Conservation (phyloP, 768 basidiomycete species). For the Boletus vermiculosoides region DNA sequence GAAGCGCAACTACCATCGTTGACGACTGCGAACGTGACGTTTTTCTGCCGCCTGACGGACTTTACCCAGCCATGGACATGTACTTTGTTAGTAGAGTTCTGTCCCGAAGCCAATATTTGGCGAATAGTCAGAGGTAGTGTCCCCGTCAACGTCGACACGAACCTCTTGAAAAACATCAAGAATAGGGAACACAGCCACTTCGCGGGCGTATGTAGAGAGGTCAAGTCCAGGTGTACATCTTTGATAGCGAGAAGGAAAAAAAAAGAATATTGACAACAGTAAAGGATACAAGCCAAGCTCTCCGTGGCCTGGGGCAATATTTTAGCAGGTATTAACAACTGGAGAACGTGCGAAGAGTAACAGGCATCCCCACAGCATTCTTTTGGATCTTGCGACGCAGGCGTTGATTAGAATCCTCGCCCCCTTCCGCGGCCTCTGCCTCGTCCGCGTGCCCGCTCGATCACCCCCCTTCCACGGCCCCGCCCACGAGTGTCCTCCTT, state of each 20-base stretch:
- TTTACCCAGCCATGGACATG: slow-evolving; percentile 81
- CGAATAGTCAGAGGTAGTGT: slow-evolving; percentile 34
- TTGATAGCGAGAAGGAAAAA: slow-evolving; percentile 1
- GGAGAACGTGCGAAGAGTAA: slow-evolving; percentile 7
- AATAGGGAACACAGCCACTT: slow-evolving; percentile 27
- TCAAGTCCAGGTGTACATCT: neutral
- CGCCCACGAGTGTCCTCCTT: slow-evolving; percentile 78
- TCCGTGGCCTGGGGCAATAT: slow-evolving; percentile 16
- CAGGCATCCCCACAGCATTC: slow-evolving; percentile 1
- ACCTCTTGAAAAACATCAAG: slow-evolving; percentile 29
- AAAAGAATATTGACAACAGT: slow-evolving; percentile 6
- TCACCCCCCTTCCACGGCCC: slow-evolving; percentile 51
- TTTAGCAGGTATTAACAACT: slow-evolving; percentile 25
- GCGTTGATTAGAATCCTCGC: slow-evolving; percentile 35
- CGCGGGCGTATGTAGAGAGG: neutral
- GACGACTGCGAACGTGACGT: slow-evolving; percentile 79
- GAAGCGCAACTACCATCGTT: slow-evolving; percentile 73
- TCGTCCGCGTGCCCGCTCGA: slow-evolving; percentile 53
- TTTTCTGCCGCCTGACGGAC: slow-evolving; percentile 83
- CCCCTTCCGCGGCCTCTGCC: slow-evolving; percentile 55
- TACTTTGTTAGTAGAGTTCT: slow-evolving; percentile 18
- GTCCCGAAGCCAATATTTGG: slow-evolving; percentile 35
- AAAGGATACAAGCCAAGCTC: slow-evolving; percentile 24
- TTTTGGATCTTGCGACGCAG: neutral
- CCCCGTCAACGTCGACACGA: slow-evolving; percentile 29